Evolutionary conservation across 768 basidiomycete species (phyloP).

Genomic region (Mycena albidolilacea): DNA sequence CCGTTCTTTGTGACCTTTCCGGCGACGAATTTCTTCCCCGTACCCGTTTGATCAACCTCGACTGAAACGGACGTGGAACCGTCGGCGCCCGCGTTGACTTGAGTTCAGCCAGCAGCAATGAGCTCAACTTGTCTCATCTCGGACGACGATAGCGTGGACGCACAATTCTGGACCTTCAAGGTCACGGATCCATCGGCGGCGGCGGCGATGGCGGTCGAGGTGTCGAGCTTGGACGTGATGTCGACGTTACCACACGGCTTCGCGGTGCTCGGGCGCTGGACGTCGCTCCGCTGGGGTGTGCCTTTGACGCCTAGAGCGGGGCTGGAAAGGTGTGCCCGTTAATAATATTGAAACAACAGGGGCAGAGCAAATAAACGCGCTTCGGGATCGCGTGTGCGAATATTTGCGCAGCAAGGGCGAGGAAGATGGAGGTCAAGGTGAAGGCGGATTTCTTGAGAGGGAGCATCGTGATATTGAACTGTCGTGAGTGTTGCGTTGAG

Average conservation of each 20-base stretch:
- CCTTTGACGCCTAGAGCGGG: constrained; percentile 8
- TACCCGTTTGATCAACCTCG: constrained; percentile 35
- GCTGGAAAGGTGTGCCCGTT: neutral
- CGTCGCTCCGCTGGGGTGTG: constrained; percentile 31
- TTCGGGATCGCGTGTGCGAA: no score
- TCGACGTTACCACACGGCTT: constrained; percentile 37
- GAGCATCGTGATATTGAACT: no score
- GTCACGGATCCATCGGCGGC: constrained; percentile 48
- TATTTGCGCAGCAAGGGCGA: no score
- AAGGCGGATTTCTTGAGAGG: no score
- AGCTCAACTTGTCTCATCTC: neutral
- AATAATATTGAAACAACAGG: no score
- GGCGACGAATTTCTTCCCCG: constrained; percentile 31
- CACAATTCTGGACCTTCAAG: constrained; percentile 47
- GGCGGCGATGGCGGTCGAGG: constrained; percentile 35
- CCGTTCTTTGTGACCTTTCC: constrained; percentile 39
- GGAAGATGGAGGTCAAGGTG: no score
- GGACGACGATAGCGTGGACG: neutral
- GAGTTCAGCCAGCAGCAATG: neutral
- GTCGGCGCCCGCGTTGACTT: constrained; percentile 48
- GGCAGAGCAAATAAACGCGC: no score
- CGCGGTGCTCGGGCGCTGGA: constrained; percentile 34
- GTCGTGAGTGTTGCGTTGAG: no score
- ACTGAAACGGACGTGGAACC: constrained; percentile 38
- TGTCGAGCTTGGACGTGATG: constrained; percentile 30